phyloP scores from a whole-genome alignment of 1,139 yeast species.

The Yamadazyma spencermartinsiae region DNA sequence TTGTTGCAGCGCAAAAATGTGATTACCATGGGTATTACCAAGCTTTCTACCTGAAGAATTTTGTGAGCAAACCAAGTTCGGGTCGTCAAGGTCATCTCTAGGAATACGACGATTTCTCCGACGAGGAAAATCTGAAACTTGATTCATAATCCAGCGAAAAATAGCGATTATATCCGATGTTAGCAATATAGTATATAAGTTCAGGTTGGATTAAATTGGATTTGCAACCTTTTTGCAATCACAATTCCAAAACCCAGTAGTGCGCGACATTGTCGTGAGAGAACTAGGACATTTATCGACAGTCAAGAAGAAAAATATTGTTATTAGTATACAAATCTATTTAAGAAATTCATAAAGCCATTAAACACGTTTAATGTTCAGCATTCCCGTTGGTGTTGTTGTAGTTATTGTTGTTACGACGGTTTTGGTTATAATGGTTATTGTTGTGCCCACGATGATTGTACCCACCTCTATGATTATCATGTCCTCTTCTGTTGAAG shows the following conservation, averaged over 20 bases:
- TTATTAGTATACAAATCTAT: constrained; percentile 7
- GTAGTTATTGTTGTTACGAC: constrained; percentile 9
- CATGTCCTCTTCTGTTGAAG: constrained; percentile 13
- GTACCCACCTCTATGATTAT: constrained; percentile 12
- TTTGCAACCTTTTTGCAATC: constrained; percentile 1
- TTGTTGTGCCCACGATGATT: constrained; percentile 8
- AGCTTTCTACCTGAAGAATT: background rate
- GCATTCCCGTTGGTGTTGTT: constrained; percentile 8
- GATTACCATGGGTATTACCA: background rate
- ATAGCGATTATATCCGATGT: background rate
- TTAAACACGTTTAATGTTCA: constrained; percentile 1
- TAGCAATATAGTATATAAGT: background rate
- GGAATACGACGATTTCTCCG: background rate
- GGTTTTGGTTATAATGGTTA: constrained; percentile 4
- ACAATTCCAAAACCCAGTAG: background rate
- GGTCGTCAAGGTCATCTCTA: background rate
- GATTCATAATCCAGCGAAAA: background rate
- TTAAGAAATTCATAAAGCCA: constrained; percentile 4
- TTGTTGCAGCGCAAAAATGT: constrained; percentile 1
- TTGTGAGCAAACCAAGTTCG: background rate
- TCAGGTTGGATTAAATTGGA: background rate
- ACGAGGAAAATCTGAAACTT: background rate
- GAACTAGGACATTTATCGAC: background rate
- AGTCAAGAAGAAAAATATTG: background rate
- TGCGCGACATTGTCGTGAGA: background rate